These are phyloP conservation scores for Candida alai DNA, from an alignment of 805 yeast species.

Conservation along the genomic window DNA sequence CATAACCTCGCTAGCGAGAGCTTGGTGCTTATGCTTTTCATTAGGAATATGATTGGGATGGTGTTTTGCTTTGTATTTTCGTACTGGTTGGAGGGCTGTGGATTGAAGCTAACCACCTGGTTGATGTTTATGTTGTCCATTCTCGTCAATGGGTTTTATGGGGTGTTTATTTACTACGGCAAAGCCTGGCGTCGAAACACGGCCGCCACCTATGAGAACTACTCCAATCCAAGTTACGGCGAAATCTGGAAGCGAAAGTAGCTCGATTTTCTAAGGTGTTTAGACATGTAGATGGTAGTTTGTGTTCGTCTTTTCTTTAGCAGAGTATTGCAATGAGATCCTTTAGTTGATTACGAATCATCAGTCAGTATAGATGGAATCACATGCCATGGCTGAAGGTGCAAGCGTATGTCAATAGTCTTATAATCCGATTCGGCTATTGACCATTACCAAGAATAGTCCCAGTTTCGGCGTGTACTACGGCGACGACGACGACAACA, in stretches of 20 bases:
- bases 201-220: conserved; percentile 7
- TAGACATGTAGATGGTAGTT: no score
- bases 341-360: no score
- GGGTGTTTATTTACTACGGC: conserved; percentile 22
- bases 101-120: conserved; percentile 41
- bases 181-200: conserved; percentile 17
- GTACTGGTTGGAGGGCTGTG: conserved; percentile 40
- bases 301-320: no score
- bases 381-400: no score
- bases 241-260: conserved; percentile 8
- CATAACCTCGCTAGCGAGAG: conserved; percentile 42
- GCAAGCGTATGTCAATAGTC: no score
- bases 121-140: conserved; percentile 32
- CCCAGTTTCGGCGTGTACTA: no score
- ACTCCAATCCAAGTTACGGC: conserved; percentile 14
- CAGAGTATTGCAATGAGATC: no score
- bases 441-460: no score
- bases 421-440: no score
- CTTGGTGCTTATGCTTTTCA: conserved; percentile 30
- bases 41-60: conserved; percentile 37
- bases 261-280: no score
- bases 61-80: conserved; percentile 44
- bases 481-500: no score
- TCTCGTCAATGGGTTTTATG: conserved; percentile 20
- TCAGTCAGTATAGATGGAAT: no score